These are phyloP conservation scores for Fusarium domesticum DNA, from an alignment of 2,329 filamentous ascomycete species.

Conservation along the genomic window DNA sequence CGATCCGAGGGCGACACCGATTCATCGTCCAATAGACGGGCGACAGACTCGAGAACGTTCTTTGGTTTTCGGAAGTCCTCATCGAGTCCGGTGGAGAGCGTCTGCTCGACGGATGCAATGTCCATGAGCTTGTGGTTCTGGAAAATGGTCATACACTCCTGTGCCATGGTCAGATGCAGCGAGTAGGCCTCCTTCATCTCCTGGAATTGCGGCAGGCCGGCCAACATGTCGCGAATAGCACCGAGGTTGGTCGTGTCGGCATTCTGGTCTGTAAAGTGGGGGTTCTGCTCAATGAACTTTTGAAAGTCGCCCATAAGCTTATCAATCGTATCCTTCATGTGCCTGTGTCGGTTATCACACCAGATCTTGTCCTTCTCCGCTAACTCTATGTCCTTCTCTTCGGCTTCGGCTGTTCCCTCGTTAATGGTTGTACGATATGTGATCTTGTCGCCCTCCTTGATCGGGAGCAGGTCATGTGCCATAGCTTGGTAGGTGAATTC, in stretches of 20 bases:
- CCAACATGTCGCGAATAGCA: slow-evolving; percentile 95
- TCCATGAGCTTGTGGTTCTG: slow-evolving; percentile 81
- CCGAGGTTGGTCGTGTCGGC: slow-evolving; percentile 74
- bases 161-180: slow-evolving; percentile 91
- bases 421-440: slow-evolving; percentile 80
- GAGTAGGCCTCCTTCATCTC: slow-evolving; percentile 95
- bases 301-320: slow-evolving; percentile 91
- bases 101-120: slow-evolving; percentile 85
- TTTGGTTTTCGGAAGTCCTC: slow-evolving; percentile 91
- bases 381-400: slow-evolving; percentile 89
- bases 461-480: slow-evolving; percentile 88
- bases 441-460: slow-evolving; percentile 84
- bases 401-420: slow-evolving; percentile 64
- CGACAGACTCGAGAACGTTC: slow-evolving; percentile 79
- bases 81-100: slow-evolving; percentile 84
- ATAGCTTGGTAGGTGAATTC: slow-evolving; percentile 99
- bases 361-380: slow-evolving; percentile 89
- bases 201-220: slow-evolving; percentile 88
- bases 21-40: slow-evolving; percentile 84
- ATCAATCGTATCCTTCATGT: slow-evolving; percentile 98
- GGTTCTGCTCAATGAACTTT: slow-evolving; percentile 85
- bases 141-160: slow-evolving; percentile 95
- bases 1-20: slow-evolving; percentile 69
- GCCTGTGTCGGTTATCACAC: slow-evolving; percentile 88
- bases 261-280: slow-evolving; percentile 78